A percentile compares a stretch with the other conserved stretches of the same genome.
Evolutionary conservation across 2,329 filamentous ascomycete species (phyloP).

Genomic region (Colletotrichum neosansevieriae): DNA sequence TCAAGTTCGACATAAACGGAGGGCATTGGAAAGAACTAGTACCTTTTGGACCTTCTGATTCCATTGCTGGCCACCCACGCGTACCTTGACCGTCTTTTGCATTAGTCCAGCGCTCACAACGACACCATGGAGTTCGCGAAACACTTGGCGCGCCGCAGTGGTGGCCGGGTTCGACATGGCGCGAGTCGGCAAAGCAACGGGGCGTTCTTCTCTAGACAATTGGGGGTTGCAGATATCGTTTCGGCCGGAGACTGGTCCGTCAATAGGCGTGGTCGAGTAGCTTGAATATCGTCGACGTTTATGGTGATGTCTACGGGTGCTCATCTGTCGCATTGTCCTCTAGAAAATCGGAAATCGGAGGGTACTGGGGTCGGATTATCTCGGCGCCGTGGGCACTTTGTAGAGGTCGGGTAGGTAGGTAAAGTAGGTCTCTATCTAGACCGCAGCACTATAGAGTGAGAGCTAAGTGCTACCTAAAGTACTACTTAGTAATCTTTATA

Average conservation of each 20-base stretch:
- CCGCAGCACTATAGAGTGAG: no score
- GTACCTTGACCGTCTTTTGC: conserved; percentile 83
- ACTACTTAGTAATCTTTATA: no score
- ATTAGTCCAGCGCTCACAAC: conserved; percentile 84
- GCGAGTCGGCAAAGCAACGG: not conserved
- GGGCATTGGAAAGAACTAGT: not conserved
- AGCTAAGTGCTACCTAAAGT: no score
- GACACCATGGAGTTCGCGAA: conserved; percentile 71
- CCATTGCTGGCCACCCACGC: conserved; percentile 78
- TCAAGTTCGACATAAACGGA: not conserved
- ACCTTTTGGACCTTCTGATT: conserved; percentile 56
- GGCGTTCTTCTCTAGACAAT: no score
- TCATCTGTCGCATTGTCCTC: no score
- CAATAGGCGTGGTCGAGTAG: no score
- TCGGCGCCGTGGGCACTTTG: not conserved
- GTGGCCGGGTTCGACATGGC: conserved; percentile 53
- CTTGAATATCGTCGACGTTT: no score
- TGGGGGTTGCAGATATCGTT: no score
- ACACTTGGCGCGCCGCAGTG: conserved; percentile 56
- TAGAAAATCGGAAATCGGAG: not conserved
- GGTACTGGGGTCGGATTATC: not conserved
- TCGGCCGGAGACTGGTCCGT: no score
- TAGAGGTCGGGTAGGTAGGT: no score
- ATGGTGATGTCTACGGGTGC: no score
- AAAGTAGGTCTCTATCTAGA: no score